phyloP scores from a whole-genome alignment of 352 stramenopile genomes.

The Globisporangium parvum region DNA sequence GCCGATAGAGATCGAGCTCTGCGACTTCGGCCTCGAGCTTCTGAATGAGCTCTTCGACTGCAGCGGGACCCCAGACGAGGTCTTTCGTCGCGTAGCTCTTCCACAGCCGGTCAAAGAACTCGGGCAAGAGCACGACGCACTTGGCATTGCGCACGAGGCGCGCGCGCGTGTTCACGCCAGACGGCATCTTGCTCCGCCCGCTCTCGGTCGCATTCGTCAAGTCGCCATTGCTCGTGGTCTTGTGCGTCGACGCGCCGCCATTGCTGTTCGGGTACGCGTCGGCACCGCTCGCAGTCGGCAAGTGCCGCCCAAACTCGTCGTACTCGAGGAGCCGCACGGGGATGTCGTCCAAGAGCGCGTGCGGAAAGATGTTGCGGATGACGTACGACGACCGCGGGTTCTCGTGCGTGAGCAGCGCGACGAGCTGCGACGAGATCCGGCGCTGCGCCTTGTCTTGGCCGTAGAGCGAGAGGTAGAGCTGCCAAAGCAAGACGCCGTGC shows the following conservation, averaged over 20 bases:
- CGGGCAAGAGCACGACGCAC: conserved; percentile 74
- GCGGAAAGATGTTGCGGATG: conserved; percentile 80
- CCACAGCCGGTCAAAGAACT: conserved; percentile 83
- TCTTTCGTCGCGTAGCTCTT: conserved; percentile 77
- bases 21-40: conserved; percentile 73
- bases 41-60: conserved; percentile 67
- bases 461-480: conserved; percentile 78
- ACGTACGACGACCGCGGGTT: conserved; percentile 79
- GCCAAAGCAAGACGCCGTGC: conserved; percentile 76
- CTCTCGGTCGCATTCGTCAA: conserved; percentile 65
- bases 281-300: conserved; percentile 42
- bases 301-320: conserved; percentile 73
- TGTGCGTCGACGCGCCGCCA: conserved; percentile 17
- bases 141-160: conserved; percentile 73
- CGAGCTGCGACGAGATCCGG: conserved; percentile 80
- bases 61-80: conserved; percentile 66
- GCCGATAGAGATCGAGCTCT: conserved; percentile 61
- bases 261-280: conserved; percentile 33
- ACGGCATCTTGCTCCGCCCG: conserved; percentile 60
- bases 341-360: conserved; percentile 74
- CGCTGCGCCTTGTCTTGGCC: conserved; percentile 80
- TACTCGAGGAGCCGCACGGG: conserved; percentile 70
- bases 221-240: conserved; percentile 43
- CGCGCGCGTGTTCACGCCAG: conserved; percentile 68
- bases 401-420: conserved; percentile 81